These are phyloP conservation scores for Alternaria metachromatica DNA, from an alignment of 2,329 filamentous ascomycete species.

Conservation along the genomic window DNA sequence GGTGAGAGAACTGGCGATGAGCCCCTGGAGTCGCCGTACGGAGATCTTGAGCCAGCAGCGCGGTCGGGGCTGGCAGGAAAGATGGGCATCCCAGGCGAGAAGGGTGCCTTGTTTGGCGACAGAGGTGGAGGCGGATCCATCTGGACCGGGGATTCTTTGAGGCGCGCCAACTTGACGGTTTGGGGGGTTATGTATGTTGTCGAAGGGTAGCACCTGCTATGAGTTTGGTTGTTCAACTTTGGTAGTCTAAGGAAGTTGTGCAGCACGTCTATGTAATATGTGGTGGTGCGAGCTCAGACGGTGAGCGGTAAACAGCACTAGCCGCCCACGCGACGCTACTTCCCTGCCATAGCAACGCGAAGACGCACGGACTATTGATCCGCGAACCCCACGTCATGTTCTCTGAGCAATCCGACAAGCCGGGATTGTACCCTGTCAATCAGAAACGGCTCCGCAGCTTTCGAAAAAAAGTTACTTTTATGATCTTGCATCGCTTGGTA, in stretches of 20 bases:
- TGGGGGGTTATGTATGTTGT: conserved; percentile 14
- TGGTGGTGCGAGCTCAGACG: conserved; percentile 24
- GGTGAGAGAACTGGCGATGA: conserved; percentile 32
- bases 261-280: conserved; percentile 14
- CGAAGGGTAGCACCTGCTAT: conserved; percentile 5
- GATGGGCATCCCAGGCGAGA: conserved; percentile 65
- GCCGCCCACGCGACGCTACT: conserved; percentile 25
- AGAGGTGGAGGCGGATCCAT: conserved; percentile 48
- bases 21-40: conserved; percentile 29
- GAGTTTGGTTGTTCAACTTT: conserved; percentile 5
- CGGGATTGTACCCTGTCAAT: neutral
- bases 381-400: conserved; percentile 14
- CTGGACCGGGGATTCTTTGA: conserved; percentile 45
- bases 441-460: neutral
- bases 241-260: conserved; percentile 19
- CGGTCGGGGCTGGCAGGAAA: conserved; percentile 69
- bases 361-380: conserved; percentile 16
- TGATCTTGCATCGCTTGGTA: neutral
- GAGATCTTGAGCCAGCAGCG: conserved; percentile 57
- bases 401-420: neutral
- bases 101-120: conserved; percentile 57
- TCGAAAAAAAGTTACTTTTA: neutral
- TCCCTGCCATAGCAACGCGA: conserved; percentile 34
- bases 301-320: conserved; percentile 33
- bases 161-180: conserved; percentile 47